phyloP scores from a whole-genome alignment of 106 monocot species.

The Dendrobium huoshanense region DNA sequence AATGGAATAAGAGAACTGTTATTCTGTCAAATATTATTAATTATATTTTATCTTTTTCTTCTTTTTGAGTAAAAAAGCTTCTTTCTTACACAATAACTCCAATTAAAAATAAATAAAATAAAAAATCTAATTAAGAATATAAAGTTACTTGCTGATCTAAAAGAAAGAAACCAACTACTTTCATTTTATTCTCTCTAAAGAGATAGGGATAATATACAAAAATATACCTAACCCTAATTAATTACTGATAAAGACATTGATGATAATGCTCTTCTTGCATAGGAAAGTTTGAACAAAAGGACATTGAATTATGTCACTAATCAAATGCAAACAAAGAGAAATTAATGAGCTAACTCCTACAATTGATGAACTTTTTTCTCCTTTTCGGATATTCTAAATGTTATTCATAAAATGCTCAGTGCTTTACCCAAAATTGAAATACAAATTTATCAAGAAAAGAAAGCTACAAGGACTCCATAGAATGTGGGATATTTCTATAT shows the following conservation, averaged over 20 bases:
- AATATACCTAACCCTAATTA: constrained; percentile 4
- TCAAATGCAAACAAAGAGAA: neutral
- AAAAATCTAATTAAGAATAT: neutral
- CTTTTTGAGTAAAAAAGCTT: too few relatives aligned
- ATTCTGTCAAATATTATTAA: too few relatives aligned
- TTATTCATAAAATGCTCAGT: too few relatives aligned
- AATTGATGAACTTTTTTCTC: neutral
- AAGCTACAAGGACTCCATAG: too few relatives aligned
- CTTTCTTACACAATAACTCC: neutral
- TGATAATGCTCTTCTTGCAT: constrained; percentile 1
- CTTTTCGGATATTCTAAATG: too few relatives aligned
- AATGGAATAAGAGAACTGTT: too few relatives aligned
- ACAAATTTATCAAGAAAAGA: too few relatives aligned
- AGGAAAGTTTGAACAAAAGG: neutral
- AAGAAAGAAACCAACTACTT: neutral
- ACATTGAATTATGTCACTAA: constrained; percentile 1
- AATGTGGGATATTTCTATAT: too few relatives aligned
- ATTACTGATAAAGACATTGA: neutral
- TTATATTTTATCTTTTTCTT: too few relatives aligned
- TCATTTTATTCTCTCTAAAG: neutral
- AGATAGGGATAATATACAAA: neutral
- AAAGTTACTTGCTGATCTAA: neutral
- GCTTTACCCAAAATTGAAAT: too few relatives aligned
- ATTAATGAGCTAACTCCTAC: neutral
- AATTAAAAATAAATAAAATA: neutral